Evolutionary conservation across 2,329 filamentous ascomycete species (phyloP).

Genomic region (Cryphonectria japonica): DNA sequence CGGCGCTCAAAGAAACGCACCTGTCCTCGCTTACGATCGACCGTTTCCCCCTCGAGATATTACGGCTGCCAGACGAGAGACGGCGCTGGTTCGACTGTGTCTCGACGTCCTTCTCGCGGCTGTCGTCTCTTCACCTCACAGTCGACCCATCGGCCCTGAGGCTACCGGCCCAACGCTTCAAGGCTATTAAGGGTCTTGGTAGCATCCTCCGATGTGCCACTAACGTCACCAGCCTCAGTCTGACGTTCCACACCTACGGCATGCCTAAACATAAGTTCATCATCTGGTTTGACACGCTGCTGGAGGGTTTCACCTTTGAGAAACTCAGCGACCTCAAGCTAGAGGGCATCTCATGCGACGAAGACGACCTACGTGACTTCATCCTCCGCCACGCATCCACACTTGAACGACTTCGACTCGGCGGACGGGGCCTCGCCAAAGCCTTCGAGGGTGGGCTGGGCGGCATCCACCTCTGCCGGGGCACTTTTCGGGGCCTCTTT

Average conservation of each 20-base stretch:
- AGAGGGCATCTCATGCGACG: constrained; percentile 48
- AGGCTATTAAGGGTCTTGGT: constrained; percentile 49
- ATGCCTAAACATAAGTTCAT: constrained; percentile 45
- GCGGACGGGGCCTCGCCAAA: constrained; percentile 47
- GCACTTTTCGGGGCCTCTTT: constrained; percentile 50
- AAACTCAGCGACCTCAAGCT: constrained; percentile 48
- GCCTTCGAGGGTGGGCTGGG: constrained; percentile 46
- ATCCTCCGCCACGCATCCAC: constrained; percentile 45
- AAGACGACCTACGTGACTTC: constrained; percentile 49
- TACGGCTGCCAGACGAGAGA: constrained; percentile 43
- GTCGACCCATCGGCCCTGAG: constrained; percentile 45
- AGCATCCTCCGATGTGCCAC: constrained; percentile 45
- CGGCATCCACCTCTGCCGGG: constrained; percentile 49
- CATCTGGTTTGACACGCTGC: constrained; percentile 45
- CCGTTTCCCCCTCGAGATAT: constrained; percentile 48
- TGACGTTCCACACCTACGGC: constrained; percentile 48
- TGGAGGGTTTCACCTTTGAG: constrained; percentile 43
- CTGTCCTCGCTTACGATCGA: constrained; percentile 47
- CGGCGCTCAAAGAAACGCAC: constrained; percentile 42
- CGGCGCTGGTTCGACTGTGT: constrained; percentile 48
- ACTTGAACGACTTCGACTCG: constrained; percentile 48
- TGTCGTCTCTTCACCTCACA: constrained; percentile 45
- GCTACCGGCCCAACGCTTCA: constrained; percentile 43
- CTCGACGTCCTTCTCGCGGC: constrained; percentile 42
- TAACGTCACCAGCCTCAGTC: constrained; percentile 43